These are phyloP conservation scores for Microcera coccophila DNA, from an alignment of 2,329 filamentous ascomycete species.

Conservation along the genomic window DNA sequence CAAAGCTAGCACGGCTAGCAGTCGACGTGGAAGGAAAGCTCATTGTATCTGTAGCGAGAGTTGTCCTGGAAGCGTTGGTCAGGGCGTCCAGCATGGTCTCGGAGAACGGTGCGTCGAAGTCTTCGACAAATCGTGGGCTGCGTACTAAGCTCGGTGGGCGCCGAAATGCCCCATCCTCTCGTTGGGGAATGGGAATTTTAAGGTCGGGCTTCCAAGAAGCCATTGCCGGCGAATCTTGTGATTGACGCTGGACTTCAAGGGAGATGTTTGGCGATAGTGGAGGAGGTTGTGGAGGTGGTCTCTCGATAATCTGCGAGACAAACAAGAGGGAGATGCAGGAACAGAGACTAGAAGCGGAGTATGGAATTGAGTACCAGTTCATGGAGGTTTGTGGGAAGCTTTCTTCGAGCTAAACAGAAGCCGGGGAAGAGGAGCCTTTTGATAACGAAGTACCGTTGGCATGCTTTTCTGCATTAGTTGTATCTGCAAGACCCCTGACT, in stretches of 20 bases:
- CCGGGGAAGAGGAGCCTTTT: constrained; percentile 6
- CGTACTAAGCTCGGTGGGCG: constrained; percentile 18
- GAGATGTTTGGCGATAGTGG: constrained; percentile 1
- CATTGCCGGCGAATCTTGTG: constrained; percentile 17
- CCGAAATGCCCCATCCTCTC: constrained; percentile 19
- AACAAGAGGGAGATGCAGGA: neutral
- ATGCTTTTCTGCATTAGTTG: constrained; percentile 8
- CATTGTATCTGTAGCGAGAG: constrained; percentile 25
- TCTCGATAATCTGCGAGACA: constrained; percentile 10
- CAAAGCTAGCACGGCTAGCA: constrained; percentile 24
- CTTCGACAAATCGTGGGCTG: constrained; percentile 36
- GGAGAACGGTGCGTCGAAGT: constrained; percentile 39
- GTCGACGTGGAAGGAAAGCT: constrained; percentile 23
- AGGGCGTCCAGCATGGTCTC: constrained; percentile 33
- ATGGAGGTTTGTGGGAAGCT: too few relatives aligned
- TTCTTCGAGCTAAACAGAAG: too few relatives aligned
- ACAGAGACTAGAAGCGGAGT: too few relatives aligned
- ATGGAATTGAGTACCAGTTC: too few relatives aligned
- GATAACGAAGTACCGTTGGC: constrained; percentile 6
- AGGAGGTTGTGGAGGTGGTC: neutral
- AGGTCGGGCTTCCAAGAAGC: constrained; percentile 27
- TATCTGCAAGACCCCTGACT: constrained; percentile 26
- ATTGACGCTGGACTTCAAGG: constrained; percentile 12
- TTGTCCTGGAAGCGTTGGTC: constrained; percentile 29
- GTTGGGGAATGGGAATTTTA: constrained; percentile 24